Percentiles rank a stretch among this genome's conserved stretches.
Conservation (phyloP, 352 stramenopile genomes). For the Phytophthora sp. region DNA sequence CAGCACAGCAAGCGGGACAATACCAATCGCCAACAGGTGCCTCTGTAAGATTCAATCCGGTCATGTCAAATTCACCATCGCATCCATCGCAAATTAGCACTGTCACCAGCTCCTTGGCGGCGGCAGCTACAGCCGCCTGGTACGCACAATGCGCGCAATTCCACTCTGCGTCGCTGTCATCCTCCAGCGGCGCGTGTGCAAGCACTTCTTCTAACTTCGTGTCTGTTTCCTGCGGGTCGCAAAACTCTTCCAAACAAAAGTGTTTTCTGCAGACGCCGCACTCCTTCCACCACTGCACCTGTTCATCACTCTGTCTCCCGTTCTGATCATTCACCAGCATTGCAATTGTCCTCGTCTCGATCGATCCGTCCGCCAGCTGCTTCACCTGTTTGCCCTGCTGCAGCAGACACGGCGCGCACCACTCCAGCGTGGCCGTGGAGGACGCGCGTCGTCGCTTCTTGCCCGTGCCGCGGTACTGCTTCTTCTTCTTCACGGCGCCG, state of each 20-base stretch:
- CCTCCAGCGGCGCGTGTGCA: constrained; percentile 32
- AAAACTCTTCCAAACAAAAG: constrained; percentile 57
- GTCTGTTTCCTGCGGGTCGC: constrained; percentile 33
- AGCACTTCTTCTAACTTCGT: constrained; percentile 26
- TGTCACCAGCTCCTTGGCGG: constrained; percentile 3
- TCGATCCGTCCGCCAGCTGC: constrained; percentile 22
- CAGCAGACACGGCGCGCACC: constrained; percentile 28
- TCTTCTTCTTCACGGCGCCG: constrained; percentile 15
- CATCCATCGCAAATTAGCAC: constrained; percentile 79
- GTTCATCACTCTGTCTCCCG: constrained; percentile 9
- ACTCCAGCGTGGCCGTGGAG: constrained; percentile 14
- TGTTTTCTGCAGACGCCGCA: constrained; percentile 36
- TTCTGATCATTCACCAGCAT: constrained; percentile 35
- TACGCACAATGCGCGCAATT: constrained; percentile 37
- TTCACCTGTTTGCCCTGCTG: constrained; percentile 12
- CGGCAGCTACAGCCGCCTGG: background rate
- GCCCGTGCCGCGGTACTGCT: constrained; percentile 9
- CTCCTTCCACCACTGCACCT: constrained; percentile 35
- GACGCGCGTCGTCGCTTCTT: constrained; percentile 33
- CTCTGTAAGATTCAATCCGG: constrained; percentile 40
- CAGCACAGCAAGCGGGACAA: constrained; percentile 21
- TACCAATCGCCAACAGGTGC: constrained; percentile 56
- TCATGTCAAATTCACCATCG: constrained; percentile 71
- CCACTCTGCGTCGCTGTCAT: constrained; percentile 45
- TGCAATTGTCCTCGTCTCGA: constrained; percentile 49